Conservation (phyloP, 2,329 filamentous ascomycete species). For the Verticillium nubilum region DNA sequence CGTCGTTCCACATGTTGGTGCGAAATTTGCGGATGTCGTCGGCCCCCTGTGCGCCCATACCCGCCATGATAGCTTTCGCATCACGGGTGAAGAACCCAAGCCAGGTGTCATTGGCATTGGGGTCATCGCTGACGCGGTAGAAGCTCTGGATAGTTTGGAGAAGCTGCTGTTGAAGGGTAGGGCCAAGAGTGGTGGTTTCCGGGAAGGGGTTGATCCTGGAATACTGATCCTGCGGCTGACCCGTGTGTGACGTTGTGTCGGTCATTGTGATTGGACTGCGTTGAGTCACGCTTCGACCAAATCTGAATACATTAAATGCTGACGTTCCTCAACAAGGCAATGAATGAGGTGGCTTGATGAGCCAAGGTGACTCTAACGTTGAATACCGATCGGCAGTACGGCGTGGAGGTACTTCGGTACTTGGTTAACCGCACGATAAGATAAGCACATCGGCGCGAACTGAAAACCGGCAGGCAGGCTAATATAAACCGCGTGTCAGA, state of each 20-base stretch:
- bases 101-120: conserved; percentile 6
- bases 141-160: conserved; percentile 7
- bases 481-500: not conserved
- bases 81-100: conserved; percentile 7
- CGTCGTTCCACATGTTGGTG: conserved; percentile 7
- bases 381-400: not conserved
- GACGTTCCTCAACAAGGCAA: not conserved
- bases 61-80: conserved; percentile 7
- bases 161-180: not conserved
- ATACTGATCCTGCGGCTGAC: not conserved
- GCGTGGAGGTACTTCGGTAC: not conserved
- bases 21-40: conserved; percentile 7
- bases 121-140: conserved; percentile 10
- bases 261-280: not conserved
- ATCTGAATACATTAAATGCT: not conserved
- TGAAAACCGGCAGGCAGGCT: not conserved
- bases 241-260: not conserved
- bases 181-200: not conserved
- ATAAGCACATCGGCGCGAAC: not conserved
- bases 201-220: not conserved
- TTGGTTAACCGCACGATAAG: not conserved
- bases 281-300: not conserved
- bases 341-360: not conserved
- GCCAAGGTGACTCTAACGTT: not conserved
- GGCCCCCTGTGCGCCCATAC: not conserved